These are phyloP conservation scores for Boletellus ananas DNA, from an alignment of 768 basidiomycete species.

Conservation along the genomic window DNA sequence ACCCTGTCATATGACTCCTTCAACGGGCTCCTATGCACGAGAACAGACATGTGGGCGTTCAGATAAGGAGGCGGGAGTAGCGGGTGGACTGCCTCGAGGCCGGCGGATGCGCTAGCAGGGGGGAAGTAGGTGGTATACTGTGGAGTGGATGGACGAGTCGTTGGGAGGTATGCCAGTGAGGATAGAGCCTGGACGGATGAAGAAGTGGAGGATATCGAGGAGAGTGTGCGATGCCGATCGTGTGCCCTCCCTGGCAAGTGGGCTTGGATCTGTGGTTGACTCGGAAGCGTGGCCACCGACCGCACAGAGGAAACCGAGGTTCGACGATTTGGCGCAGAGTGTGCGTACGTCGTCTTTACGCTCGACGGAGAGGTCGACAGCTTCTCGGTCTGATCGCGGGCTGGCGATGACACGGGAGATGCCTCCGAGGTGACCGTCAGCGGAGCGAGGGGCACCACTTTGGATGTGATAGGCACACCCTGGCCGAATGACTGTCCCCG, in stretches of 20 bases:
- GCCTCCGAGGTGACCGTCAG: constrained; percentile 56
- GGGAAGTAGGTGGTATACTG: constrained; percentile 64
- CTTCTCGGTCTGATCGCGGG: constrained; percentile 19
- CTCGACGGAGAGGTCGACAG: constrained; percentile 37
- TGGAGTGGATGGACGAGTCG: constrained; percentile 33
- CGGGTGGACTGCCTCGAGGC: constrained; percentile 62
- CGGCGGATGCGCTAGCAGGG: constrained; percentile 48
- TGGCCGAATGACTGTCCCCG: constrained; percentile 66
- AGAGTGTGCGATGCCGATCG: constrained; percentile 53
- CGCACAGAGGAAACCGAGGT: constrained; percentile 57
- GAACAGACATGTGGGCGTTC: constrained; percentile 64
- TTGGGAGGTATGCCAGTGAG: constrained; percentile 52
- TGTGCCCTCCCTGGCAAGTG: constrained; percentile 32
- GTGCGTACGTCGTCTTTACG: constrained; percentile 33
- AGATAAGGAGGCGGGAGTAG: constrained; percentile 71
- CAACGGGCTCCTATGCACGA: constrained; percentile 61
- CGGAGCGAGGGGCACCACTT: constrained; percentile 53
- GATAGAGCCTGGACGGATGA: constrained; percentile 50
- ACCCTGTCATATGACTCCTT: constrained; percentile 70
- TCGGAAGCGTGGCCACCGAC: constrained; percentile 58
- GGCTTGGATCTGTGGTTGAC: constrained; percentile 31
- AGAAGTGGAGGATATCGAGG: constrained; percentile 52
- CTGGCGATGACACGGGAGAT: constrained; percentile 41
- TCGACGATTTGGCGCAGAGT: constrained; percentile 38
- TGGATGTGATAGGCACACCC: constrained; percentile 30